Evolutionary conservation across 768 basidiomycete genomes (phyloP).

Genomic region (Coprinopsis sp.): DNA sequence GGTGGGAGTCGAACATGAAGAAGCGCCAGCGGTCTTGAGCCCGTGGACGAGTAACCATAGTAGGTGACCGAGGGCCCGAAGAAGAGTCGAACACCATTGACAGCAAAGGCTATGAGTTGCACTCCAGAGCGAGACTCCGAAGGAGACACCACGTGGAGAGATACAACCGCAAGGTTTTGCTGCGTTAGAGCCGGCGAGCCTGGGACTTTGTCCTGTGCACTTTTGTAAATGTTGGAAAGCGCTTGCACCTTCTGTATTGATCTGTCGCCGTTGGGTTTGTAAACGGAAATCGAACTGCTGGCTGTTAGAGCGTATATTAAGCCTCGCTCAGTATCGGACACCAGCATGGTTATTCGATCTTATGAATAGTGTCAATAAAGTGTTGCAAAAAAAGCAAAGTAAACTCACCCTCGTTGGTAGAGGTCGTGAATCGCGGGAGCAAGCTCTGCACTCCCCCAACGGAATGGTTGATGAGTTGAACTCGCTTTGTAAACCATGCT

Average conservation of each 20-base stretch:
- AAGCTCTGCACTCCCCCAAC: conserved; percentile 74
- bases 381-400: neutral
- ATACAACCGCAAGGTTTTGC: conserved; percentile 64
- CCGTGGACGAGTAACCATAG: conserved; percentile 42
- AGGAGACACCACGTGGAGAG: conserved; percentile 63
- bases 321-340: conserved; percentile 63
- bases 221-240: conserved; percentile 67
- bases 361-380: conserved; percentile 7
- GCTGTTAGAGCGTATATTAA: conserved; percentile 76
- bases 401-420: conserved; percentile 59
- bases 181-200: conserved; percentile 69
- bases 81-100: conserved; percentile 81
- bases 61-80: conserved; percentile 57
- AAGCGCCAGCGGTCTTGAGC: conserved; percentile 50
- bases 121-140: conserved; percentile 64
- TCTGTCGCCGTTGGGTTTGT: conserved; percentile 59
- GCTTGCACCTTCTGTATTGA: conserved; percentile 69
- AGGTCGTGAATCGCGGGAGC: conserved; percentile 66
- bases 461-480: conserved; percentile 84
- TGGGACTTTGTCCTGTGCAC: conserved; percentile 77
- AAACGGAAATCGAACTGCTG: conserved; percentile 62
- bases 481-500: conserved; percentile 87
- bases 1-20: conserved; percentile 79
- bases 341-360: conserved; percentile 71
- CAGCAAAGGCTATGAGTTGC: conserved; percentile 77